Base-by-base conservation (phyloP, 1,139 yeast species). In the Casaregolazyma suthepensis region DNA sequence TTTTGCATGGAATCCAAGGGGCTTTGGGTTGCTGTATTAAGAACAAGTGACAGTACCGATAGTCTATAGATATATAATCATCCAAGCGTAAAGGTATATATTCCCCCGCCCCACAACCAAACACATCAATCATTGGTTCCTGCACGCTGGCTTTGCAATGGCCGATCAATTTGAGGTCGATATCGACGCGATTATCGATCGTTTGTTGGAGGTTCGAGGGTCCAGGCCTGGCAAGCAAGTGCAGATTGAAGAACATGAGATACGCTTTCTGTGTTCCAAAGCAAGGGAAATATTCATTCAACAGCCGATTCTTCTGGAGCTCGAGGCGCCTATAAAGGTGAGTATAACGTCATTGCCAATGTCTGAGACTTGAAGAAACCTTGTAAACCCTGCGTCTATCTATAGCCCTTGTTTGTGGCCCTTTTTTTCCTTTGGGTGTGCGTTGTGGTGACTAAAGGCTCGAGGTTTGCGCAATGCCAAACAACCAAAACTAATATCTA, bases 201-300 rank as follows among this genome's bases (percentile, higher is more conserved):
- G 98, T 78, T 81, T 93, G 68, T 79, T 93, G 65, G 99, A 93
- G 72, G 99, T 93, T 53, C 84, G 99, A 74, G 99, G 99, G 60
- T 88, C 96, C 59, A 85, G 97, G 72, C 99, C 99, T 22, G 99
- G 99, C 48, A 91, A 89, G 71, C 97, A 90, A 71, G 99, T 93
- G 50, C 89, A 90, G 59, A 79, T 93, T 58, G 87, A 87, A 63
- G 99, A 93, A 72, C 89, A 83, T 70, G 99, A 93, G 75, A 93
- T 93, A 71, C 85, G 96, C 66, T 93, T 82, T 74, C 83, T 93
- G 60, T 93, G 99, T 76, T 91, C 97, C 60, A 91, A 90, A 73
- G 98, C 99, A 38, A 83, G 99, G 73, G 97, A 94, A 71, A 93
- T 93, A 66, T 91, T 93, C 73, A 93, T 93, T 70, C 96, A 89